Percentiles rank a stretch among this genome's conserved stretches.
phyloP scores from a whole-genome alignment of 345 rosid species.

The Populus deltoides region DNA sequence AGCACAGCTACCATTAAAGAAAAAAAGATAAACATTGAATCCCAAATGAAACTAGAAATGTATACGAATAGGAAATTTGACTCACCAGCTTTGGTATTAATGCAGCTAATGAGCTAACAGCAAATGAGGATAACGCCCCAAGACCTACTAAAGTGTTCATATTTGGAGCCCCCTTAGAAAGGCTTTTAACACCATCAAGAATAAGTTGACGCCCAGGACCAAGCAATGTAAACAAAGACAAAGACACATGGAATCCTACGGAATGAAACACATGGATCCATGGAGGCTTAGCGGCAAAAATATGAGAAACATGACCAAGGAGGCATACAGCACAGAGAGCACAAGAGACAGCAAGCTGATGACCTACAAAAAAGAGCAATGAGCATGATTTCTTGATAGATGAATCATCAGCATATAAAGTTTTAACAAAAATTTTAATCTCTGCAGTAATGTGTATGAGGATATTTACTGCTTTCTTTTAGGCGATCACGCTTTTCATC shows the following conservation, averaged over 20 bases:
- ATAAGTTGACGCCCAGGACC: conserved; percentile 93
- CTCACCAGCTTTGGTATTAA: conserved; percentile 77
- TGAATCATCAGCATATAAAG: background rate
- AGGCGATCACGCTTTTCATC: conserved; percentile 71
- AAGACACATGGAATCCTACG: conserved; percentile 78
- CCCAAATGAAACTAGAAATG: conserved; percentile 6
- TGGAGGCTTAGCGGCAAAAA: conserved; percentile 62
- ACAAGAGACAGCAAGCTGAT: conserved; percentile 93
- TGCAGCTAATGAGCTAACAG: conserved; percentile 83
- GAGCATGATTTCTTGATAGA: conserved; percentile 9
- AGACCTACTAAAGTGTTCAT: conserved; percentile 97
- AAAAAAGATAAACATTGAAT: background rate
- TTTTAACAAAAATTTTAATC: background rate
- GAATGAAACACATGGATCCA: conserved; percentile 86
- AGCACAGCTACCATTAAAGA: background rate
- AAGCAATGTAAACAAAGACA: conserved; percentile 81
- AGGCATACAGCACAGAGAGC: conserved; percentile 96
- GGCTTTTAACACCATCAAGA: conserved; percentile 78
- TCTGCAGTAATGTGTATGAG: background rate
- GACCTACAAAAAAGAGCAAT: conserved; percentile 45
- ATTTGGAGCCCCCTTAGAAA: conserved; percentile 78
- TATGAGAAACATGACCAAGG: conserved; percentile 83
- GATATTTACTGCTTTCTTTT: conserved; percentile 66
- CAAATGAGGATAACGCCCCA: conserved; percentile 91
- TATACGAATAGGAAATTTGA: conserved; percentile 1